Base-by-base conservation (phyloP, 108 stramenopile genomes). In the Discostella stelligeroides region DNA sequence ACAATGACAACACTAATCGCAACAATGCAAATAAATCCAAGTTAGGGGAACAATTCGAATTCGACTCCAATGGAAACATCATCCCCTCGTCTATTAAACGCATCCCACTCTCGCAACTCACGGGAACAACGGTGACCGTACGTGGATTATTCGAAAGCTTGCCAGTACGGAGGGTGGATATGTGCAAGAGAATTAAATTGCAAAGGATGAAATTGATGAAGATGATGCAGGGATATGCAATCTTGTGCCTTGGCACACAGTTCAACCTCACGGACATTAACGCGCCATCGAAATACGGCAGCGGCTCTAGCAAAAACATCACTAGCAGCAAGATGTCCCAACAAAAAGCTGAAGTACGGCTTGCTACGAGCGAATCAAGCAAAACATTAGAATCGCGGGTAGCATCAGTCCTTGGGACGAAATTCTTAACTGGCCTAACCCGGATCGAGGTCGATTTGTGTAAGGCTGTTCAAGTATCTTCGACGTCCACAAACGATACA, bases 91-190 rank as follows among this genome's bases (percentile, higher is more conserved):
- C 79, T 0, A 60, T 76, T 2, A 27, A 48, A 17, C 29, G 34
- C 34, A 28, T 57, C 7, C 29, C 63, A 0, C 58, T 84, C 4
- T 81, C 88, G 28, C 78, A 87, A 46, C 78, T 82, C 57, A 78
- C 91, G 11, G 96, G 96, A 3, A 97, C 96, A 4, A 97, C 94
- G 10, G 94, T 95, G 4, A 79, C 84, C 21, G 91, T 97, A 7
- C 75, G 86, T 21, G 78, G 86, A 34, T 76, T 95, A 9, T 93
- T 95, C 73, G 84, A 89, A 14, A 56, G 80, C 11, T 68, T 97
- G 38, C 96, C 96, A 0, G 96, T 95, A 13, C 74, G 96, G 46
- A 79, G 91, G 57, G 82, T 70, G 5, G 92, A 95, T 62, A 71
- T 95, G 73, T 60, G 50, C 10, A 82, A 87, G 55, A 66, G 87